Percentiles rank a stretch among this genome's conserved stretches.
phyloP scores from a whole-genome alignment of 768 basidiomycete genomes.

The Termitomyces sp. region DNA sequence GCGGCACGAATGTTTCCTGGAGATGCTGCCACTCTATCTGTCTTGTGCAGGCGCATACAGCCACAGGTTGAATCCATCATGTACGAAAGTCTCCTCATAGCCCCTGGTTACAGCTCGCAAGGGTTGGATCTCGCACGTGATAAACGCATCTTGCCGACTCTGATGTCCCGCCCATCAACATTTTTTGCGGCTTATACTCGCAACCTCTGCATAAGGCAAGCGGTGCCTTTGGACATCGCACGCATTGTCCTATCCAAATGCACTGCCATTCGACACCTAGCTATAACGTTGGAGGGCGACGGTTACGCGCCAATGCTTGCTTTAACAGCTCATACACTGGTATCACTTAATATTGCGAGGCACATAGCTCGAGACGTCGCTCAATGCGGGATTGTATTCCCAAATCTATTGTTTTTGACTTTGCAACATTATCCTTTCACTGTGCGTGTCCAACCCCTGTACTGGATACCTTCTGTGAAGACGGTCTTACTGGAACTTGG shows the following conservation, averaged over 20 bases:
- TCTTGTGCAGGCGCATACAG: background rate
- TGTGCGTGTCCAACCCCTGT: background rate
- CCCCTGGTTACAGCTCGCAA: background rate
- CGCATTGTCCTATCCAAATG: background rate
- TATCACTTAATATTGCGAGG: background rate
- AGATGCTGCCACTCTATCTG: background rate
- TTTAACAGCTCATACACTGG: background rate
- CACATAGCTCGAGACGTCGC: background rate
- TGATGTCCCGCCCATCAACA: background rate
- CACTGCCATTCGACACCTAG: background rate
- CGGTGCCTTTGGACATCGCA: background rate
- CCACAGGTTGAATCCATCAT: background rate
- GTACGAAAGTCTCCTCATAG: background rate
- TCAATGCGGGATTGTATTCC: background rate
- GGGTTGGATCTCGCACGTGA: background rate
- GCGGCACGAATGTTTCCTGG: background rate
- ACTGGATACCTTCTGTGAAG: background rate
- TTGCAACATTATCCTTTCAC: background rate
- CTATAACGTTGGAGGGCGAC: too few species aligned
- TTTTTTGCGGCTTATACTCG: background rate
- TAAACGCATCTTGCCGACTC: background rate
- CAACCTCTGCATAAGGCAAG: background rate
- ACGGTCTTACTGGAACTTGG: background rate
- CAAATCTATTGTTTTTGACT: background rate
- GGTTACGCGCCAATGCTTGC: too few species aligned